Evolutionary conservation across 108 stramenopile genomes (phyloP), one percentile per base, ranked within the genome.

Genomic region (Discostella pseudostelligera): DNA sequence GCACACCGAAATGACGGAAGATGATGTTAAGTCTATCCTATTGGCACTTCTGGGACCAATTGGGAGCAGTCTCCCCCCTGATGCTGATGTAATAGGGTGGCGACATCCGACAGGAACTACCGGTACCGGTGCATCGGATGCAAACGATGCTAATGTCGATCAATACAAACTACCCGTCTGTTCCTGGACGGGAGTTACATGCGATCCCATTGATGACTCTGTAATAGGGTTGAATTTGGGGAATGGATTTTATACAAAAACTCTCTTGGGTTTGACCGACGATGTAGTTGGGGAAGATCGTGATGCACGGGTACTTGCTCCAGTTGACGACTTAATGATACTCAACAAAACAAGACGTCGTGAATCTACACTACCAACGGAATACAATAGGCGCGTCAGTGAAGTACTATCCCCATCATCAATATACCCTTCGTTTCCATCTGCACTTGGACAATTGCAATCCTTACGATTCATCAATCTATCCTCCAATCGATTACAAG

Each of bases 161-260:
- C 42, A 60, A 35, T 32, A 62, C 59, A 8, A 51, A 1, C 35
- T 21, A 26, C 63, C 49, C 26, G 77, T 82, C 9, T 82, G 81
- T 32, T 28, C 53, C 21, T 82, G 81, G 81, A 66, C 66, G 35
- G 77, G 81, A 4, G 67, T 82, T 2, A 56, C 58, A 20, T 82
- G 81, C 51, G 81, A 78, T 70, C 64, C 70, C 4, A 63, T 49
- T 37, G 81, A 79, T 46, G 62, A 54, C 22, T 44, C 77, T 3
- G 29, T 82, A 37, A 82, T 50, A 11, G 72, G 63, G 0, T 73
- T 70, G 62, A 73, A 69, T 53, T 65, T 75, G 39, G 68, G 67
- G 21, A 21, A 77, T 51, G 68, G 76, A 0, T 49, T 69, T 47
- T 62, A 54, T 37, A 36, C 56, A 3, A 14, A 68, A 45, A 51